Conservation (phyloP, 352 stramenopile species). For the Pythium chondricola region DNA sequence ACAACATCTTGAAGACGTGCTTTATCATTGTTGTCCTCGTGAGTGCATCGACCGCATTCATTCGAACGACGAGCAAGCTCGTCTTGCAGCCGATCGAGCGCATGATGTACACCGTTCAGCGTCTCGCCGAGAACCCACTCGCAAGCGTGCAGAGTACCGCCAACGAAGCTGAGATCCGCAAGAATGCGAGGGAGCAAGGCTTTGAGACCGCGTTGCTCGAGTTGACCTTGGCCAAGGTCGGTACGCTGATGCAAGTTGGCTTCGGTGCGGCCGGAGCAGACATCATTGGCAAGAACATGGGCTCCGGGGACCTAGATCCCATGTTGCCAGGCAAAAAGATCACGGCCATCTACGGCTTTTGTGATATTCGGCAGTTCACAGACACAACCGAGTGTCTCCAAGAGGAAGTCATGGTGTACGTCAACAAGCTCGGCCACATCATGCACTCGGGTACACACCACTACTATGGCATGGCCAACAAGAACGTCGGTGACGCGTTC, state of each 20-base stretch:
- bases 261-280: slow-evolving; percentile 77
- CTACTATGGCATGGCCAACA: slow-evolving; percentile 86
- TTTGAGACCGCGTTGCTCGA: slow-evolving; percentile 77
- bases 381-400: slow-evolving; percentile 88
- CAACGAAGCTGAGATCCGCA: slow-evolving; percentile 58
- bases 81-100: slow-evolving; percentile 88
- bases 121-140: slow-evolving; percentile 84
- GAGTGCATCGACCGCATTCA: slow-evolving; percentile 74
- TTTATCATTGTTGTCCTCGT: slow-evolving; percentile 86
- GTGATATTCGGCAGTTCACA: slow-evolving; percentile 92
- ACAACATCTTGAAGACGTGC: slow-evolving; percentile 83
- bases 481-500: slow-evolving; percentile 90
- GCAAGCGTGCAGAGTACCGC: slow-evolving; percentile 70
- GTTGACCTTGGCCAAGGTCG: slow-evolving; percentile 79
- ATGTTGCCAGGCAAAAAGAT: slow-evolving; percentile 90
- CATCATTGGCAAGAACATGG: slow-evolving; percentile 86
- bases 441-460: slow-evolving; percentile 84
- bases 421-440: slow-evolving; percentile 88
- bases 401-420: slow-evolving; percentile 90
- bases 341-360: slow-evolving; percentile 93
- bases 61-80: slow-evolving; percentile 72
- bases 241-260: slow-evolving; percentile 80
- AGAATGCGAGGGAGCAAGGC: slow-evolving; percentile 72
- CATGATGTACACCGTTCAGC: slow-evolving; percentile 88
- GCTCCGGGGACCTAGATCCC: slow-evolving; percentile 78